Percentiles rank a stretch among this genome's conserved stretches.
Conservation (phyloP, 192 early-diverging fungal genomes). For the Gorgonomyces haynaldii region DNA sequence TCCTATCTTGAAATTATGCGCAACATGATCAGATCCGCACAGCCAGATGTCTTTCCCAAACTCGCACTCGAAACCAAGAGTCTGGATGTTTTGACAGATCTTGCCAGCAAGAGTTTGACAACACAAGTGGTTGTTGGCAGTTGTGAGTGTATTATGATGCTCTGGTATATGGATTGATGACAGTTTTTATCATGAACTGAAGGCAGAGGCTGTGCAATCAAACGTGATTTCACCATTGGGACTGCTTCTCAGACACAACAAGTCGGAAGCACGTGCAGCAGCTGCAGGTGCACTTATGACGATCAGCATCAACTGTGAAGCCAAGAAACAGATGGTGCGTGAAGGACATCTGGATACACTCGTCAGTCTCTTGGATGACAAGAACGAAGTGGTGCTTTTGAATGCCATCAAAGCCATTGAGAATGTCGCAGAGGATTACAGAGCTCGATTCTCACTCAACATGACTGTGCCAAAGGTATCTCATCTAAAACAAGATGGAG, state of each 20-base stretch:
- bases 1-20: conserved; percentile 33
- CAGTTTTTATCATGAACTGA: conserved; percentile 36
- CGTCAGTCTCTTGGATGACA: conserved; percentile 31
- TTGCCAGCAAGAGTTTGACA: conserved; percentile 21
- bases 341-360: conserved; percentile 24
- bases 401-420: conserved; percentile 42
- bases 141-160: conserved; percentile 35
- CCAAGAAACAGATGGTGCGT: conserved; percentile 35
- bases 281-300: conserved; percentile 44
- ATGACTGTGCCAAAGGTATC: conserved; percentile 31
- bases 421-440: conserved; percentile 47
- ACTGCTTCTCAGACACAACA: conserved; percentile 20
- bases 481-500: neutral
- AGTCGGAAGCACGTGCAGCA: conserved; percentile 31
- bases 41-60: conserved; percentile 20
- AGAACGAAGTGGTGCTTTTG: conserved; percentile 32
- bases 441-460: conserved; percentile 44
- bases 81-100: conserved; percentile 32
- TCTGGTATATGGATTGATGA: conserved; percentile 22
- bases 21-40: conserved; percentile 33
- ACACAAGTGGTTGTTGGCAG: conserved; percentile 28
- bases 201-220: conserved; percentile 19
- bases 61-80: conserved; percentile 27
- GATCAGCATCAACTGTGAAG: conserved; percentile 44
- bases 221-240: conserved; percentile 29